Conservation (phyloP, 192 early-diverging fungal genomes). For the Umbelopsis sp. region DNA sequence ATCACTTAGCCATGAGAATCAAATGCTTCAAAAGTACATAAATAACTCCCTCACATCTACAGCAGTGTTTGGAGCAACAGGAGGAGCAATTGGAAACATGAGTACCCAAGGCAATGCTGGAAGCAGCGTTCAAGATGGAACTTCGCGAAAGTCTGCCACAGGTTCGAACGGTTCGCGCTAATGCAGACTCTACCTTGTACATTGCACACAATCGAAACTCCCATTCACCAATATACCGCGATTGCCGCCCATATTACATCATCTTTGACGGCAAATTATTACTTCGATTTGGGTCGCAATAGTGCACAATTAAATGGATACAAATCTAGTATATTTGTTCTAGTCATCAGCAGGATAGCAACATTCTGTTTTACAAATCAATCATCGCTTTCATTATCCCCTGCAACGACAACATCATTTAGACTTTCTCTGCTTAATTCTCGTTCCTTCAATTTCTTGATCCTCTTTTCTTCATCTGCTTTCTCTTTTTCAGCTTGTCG, state of each 20-base stretch:
- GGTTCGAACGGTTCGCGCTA: background rate
- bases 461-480: constrained; percentile 19
- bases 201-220: background rate
- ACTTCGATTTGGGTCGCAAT: background rate
- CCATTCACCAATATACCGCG: background rate
- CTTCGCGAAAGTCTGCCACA: background rate
- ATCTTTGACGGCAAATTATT: background rate
- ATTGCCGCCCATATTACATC: background rate
- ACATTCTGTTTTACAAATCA: background rate
- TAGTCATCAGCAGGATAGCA: background rate
- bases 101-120: background rate
- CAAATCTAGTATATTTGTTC: background rate
- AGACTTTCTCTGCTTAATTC: constrained; percentile 12
- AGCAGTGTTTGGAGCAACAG: constrained; percentile 41
- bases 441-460: constrained; percentile 15
- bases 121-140: background rate
- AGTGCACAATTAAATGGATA: background rate
- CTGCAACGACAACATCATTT: constrained; percentile 1
- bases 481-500: constrained; percentile 20
- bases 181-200: background rate
- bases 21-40: constrained; percentile 44
- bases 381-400: background rate
- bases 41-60: constrained; percentile 45
- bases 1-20: constrained; percentile 41
- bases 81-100: constrained; percentile 1